Conservation (phyloP, 2,329 filamentous ascomycete genomes). For the Alternaria sp. region DNA sequence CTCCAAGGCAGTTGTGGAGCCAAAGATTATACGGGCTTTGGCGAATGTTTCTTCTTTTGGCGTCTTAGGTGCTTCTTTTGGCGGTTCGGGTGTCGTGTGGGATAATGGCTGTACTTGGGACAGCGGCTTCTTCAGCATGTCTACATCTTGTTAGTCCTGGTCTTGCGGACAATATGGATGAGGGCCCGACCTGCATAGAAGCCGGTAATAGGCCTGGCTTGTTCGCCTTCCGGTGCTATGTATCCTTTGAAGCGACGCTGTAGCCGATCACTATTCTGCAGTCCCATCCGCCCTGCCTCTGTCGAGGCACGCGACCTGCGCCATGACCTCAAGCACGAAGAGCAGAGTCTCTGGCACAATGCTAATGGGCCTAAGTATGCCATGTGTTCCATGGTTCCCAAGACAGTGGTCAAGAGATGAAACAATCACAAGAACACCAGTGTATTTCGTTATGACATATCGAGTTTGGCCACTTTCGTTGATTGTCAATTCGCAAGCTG, state of each 20-base stretch:
- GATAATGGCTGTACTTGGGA: constrained; percentile 43
- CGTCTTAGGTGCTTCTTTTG: constrained; percentile 54
- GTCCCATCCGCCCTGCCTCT: constrained; percentile 28
- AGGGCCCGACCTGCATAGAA: constrained; percentile 48
- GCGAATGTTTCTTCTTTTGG: constrained; percentile 64
- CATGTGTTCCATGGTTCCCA: constrained; percentile 27
- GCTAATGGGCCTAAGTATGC: constrained; percentile 25
- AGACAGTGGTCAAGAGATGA: neutral
- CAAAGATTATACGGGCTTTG: constrained; percentile 78
- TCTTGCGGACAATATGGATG: neutral
- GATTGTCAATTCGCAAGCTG: constrained; percentile 14
- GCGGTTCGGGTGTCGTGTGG: constrained; percentile 43
- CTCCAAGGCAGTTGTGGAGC: constrained; percentile 76
- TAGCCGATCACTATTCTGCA: constrained; percentile 49
- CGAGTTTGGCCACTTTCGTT: neutral
- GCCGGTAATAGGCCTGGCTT: constrained; percentile 50
- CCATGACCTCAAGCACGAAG: constrained; percentile 36
- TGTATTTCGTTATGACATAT: constrained; percentile 12
- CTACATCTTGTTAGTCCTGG: constrained; percentile 40
- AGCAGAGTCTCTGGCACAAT: constrained; percentile 37
- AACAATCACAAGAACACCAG: neutral
- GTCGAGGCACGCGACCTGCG: constrained; percentile 9
- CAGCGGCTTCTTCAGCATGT: constrained; percentile 48
- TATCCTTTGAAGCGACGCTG: constrained; percentile 47
- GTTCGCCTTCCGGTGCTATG: constrained; percentile 50